phyloP scores from a whole-genome alignment of 1,284 basidiomycete species.

The Trichosporon asahii region DNA sequence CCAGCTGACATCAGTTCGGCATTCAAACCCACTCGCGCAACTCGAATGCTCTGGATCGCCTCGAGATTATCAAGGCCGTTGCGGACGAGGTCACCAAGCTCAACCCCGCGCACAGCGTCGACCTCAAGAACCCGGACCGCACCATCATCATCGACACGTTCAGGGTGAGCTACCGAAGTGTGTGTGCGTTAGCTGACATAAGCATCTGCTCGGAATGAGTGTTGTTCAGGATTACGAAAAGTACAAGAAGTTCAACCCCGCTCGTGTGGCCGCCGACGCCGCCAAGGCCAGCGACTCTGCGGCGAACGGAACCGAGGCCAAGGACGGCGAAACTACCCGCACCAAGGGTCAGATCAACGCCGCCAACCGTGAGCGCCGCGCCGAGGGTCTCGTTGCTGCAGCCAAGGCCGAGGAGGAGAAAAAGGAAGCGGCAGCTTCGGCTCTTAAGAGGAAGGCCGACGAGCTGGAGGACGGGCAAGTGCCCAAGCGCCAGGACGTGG shows the following conservation, averaged over 20 bases:
- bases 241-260: slow-evolving; percentile 41
- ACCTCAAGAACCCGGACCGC: slow-evolving; percentile 40
- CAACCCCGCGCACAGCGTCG: slow-evolving; percentile 36
- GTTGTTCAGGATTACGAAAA: slow-evolving; percentile 40
- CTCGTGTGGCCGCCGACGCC: slow-evolving; percentile 24
- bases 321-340: neutral
- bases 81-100: slow-evolving; percentile 39
- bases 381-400: slow-evolving; percentile 5
- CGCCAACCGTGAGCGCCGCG: slow-evolving; percentile 18
- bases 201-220: slow-evolving; percentile 39
- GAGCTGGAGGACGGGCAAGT: slow-evolving; percentile 22
- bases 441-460: slow-evolving; percentile 21
- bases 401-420: slow-evolving; percentile 1
- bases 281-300: slow-evolving; percentile 18
- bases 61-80: slow-evolving; percentile 44
- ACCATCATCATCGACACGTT: slow-evolving; percentile 43
- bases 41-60: slow-evolving; percentile 36
- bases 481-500: slow-evolving; percentile 17
- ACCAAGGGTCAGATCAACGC: slow-evolving; percentile 8
- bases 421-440: neutral
- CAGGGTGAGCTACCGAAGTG: slow-evolving; percentile 35
- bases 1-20: slow-evolving; percentile 34
- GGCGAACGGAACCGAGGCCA: slow-evolving; percentile 1
- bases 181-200: slow-evolving; percentile 6
- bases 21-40: slow-evolving; percentile 37